Evolutionary conservation across 164 flowering plant genomes (phyloP), one percentile per base, ranked within the genome.

Genomic region (Aristolochia californica): DNA sequence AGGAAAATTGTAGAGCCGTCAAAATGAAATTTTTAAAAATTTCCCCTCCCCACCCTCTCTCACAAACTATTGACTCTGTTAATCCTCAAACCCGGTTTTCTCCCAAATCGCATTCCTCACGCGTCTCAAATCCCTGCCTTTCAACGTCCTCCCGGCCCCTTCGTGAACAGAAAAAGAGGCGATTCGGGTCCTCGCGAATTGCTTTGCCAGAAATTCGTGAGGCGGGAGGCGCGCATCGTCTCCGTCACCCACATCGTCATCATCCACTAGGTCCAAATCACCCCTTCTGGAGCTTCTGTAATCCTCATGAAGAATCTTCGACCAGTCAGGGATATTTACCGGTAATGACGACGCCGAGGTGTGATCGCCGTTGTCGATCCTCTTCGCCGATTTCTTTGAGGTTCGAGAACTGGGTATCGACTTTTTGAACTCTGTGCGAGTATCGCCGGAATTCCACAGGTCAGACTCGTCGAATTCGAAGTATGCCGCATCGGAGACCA

Each of bases 321-420:
- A 70, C 74, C 77, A 73, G 40, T 70, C 77, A 0, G 77, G 77
- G 26, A 73, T 61, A 22, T 64, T 67, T 15, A 73, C 68, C 53
- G 74, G 74, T 56, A 66, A 20, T 25, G 77, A 70, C 17, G 53
- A 23, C 56, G 28, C 53, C 3, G 63, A 57, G 13, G 27, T 45
- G 2, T 16, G 23, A 8, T 56, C 60, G 45, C 24, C 40, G 38
- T 12, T 27, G 13, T 58, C 63, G 24, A 24, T 21, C 54, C 58
- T 62, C 56, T 38, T 64, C 48, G 54, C 40, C 20, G 62, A 43
- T 48, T 64, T 68, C 43, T 45, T 68, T 53, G 55, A 45, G 7
- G 48, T 23, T 53, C 62, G 24, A 1, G 65, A 52, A 55, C 58
- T 72, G 5, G 59, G 58, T 26, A 55, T 65, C n/a, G 53, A 18